Evolutionary conservation across 2,329 filamentous ascomycete species (phyloP).

Genomic region (Fusarium tupiense): DNA sequence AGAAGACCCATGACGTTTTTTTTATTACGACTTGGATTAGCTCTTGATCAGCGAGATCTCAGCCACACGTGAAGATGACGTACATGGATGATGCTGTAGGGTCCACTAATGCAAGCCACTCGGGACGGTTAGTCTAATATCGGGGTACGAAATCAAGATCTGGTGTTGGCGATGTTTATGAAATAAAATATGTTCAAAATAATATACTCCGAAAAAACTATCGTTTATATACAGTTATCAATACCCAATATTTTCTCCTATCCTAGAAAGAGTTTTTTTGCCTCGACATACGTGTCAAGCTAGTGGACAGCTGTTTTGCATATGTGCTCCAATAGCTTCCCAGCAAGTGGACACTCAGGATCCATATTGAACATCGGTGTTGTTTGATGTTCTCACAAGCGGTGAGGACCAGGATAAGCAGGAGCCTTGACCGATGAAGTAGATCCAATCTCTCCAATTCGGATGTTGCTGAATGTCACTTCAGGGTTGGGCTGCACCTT

Average conservation of each 20-base stretch:
- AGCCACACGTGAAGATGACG: slow-evolving; percentile 15
- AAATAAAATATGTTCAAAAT: not conserved
- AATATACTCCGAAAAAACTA: not conserved
- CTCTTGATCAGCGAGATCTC: not conserved
- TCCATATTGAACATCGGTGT: not conserved
- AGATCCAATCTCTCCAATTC: slow-evolving; percentile 69
- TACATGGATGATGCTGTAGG: not conserved
- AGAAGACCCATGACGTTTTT: slow-evolving; percentile 27
- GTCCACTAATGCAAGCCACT: slow-evolving; percentile 12
- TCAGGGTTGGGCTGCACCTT: slow-evolving; percentile 57
- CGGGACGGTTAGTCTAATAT: not conserved
- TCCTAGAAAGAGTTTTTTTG: slow-evolving; percentile 1
- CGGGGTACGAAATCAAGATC: not conserved
- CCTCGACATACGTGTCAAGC: slow-evolving; percentile 18
- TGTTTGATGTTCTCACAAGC: not conserved
- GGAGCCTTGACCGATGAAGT: slow-evolving; percentile 42
- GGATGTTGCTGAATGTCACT: slow-evolving; percentile 66
- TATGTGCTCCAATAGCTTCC: slow-evolving; percentile 13
- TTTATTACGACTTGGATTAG: not conserved
- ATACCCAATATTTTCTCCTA: not conserved
- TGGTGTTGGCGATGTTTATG: not conserved
- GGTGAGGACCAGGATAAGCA: slow-evolving; percentile 9
- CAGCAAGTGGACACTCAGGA: slow-evolving; percentile 3
- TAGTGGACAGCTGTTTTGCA: slow-evolving; percentile 28
- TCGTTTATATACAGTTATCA: slow-evolving; percentile 2